These are phyloP conservation scores for Fusarium poae DNA, from an alignment of 2,329 filamentous ascomycete genomes.

Conservation along the genomic window DNA sequence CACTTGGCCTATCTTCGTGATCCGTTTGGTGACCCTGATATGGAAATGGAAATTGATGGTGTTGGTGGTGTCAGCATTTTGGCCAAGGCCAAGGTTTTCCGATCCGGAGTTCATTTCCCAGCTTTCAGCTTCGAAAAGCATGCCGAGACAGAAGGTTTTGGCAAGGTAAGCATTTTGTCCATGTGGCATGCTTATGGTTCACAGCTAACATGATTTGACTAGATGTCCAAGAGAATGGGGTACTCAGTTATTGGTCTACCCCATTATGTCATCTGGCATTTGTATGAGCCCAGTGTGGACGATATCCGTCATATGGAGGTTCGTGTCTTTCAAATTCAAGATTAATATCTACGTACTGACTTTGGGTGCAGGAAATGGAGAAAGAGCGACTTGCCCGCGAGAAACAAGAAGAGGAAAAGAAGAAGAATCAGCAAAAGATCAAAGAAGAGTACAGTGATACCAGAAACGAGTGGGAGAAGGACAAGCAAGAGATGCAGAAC, in stretches of 20 bases:
- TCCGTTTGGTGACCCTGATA: conserved; percentile 96
- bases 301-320: conserved; percentile 97
- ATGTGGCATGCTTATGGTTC: neutral
- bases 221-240: conserved; percentile 98
- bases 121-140: conserved; percentile 99
- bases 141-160: conserved; percentile 97
- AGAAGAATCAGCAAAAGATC: conserved; percentile 78
- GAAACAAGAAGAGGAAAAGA: conserved; percentile 75
- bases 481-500: conserved; percentile 83
- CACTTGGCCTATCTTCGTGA: conserved; percentile 97
- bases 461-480: conserved; percentile 87
- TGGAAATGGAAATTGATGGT: conserved; percentile 99
- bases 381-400: conserved; percentile 84
- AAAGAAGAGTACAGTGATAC: conserved; percentile 84
- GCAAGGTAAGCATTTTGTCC: conserved; percentile 76
- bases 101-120: conserved; percentile 95
- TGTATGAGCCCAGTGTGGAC: conserved; percentile 98
- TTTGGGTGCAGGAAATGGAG: conserved; percentile 82
- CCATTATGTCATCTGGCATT: conserved; percentile 99
- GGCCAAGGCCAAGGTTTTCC: conserved; percentile 95
- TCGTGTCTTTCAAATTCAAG: conserved; percentile 40
- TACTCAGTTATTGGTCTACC: conserved; percentile 96
- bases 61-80: conserved; percentile 97
- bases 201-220: conserved; percentile 29
- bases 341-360: conserved; percentile 16